Percentiles rank a stretch among this genome's conserved stretches.
Evolutionary conservation across 1,284 basidiomycete species (phyloP).

Genomic region (Ustilago esculenta): DNA sequence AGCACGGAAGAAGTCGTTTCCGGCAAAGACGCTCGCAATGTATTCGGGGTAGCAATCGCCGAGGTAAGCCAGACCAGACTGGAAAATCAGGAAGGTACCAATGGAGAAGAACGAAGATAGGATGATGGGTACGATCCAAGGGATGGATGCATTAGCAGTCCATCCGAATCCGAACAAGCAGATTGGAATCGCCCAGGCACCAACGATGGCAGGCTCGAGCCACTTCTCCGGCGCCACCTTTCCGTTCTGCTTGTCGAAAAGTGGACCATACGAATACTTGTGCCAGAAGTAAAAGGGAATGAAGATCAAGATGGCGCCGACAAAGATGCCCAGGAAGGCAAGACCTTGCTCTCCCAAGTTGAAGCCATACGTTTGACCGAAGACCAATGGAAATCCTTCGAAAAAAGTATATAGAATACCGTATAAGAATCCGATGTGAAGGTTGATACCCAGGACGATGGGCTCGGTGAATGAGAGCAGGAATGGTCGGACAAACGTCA

Average conservation of each 20-base stretch:
- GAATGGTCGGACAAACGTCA: constrained; percentile 59
- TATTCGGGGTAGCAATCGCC: constrained; percentile 51
- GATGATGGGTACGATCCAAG: constrained; percentile 58
- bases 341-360: constrained; percentile 51
- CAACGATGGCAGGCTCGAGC: constrained; percentile 46
- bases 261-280: constrained; percentile 31
- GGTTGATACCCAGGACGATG: constrained; percentile 45
- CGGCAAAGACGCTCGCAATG: constrained; percentile 50
- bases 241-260: constrained; percentile 34
- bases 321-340: constrained; percentile 51
- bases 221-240: constrained; percentile 52
- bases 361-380: constrained; percentile 55
- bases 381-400: constrained; percentile 56
- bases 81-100: constrained; percentile 54
- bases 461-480: constrained; percentile 48
- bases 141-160: constrained; percentile 50
- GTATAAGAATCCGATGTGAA: constrained; percentile 55
- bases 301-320: constrained; percentile 44
- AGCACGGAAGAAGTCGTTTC: constrained; percentile 55
- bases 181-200: constrained; percentile 69
- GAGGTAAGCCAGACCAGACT: constrained; percentile 42
- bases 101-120: constrained; percentile 39
- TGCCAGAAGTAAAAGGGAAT: constrained; percentile 31
- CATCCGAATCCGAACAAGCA: constrained; percentile 60
- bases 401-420: constrained; percentile 46